Percentiles rank a stretch among this genome's conserved stretches.
These are phyloP conservation scores for Eucalyptus tenuipes DNA, from an alignment of 345 rosid genomes.

Conservation along the genomic window DNA sequence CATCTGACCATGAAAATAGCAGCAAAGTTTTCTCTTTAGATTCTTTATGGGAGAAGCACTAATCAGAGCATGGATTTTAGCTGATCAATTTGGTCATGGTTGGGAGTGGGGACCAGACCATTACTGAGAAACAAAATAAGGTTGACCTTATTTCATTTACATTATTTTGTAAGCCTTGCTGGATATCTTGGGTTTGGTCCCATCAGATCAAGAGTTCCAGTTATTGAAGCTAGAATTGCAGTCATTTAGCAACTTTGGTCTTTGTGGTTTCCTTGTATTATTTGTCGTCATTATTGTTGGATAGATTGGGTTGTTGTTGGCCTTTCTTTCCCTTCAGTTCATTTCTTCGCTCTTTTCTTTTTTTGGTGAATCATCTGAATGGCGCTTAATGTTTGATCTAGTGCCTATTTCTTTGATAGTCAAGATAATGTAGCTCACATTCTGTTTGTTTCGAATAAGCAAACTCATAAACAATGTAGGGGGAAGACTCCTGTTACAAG, in stretches of 20 bases:
- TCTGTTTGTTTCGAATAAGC: background rate
- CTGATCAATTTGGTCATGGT: background rate
- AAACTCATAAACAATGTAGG: background rate
- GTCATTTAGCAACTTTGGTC: background rate
- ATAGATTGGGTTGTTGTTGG: background rate
- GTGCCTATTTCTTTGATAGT: background rate
- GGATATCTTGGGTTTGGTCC: background rate
- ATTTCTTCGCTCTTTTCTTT: background rate
- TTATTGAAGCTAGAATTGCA: background rate
- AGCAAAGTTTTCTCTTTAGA: background rate
- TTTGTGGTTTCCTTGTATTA: background rate
- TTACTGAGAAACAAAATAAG: background rate
- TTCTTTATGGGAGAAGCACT: background rate
- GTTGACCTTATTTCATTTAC: background rate
- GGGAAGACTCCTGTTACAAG: background rate
- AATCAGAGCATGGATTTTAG: background rate
- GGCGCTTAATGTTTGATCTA: background rate
- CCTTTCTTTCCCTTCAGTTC: background rate
- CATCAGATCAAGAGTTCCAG: background rate
- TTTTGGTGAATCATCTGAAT: background rate
- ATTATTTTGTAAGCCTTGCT: background rate
- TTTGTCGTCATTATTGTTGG: background rate
- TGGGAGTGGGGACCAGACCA: background rate
- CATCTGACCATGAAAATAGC: background rate
- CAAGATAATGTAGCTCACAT: background rate